Percentiles rank a stretch among this genome's conserved stretches.
Evolutionary conservation across 352 stramenopile species (phyloP).

Genomic region (Pseudoperonospora humuli): DNA sequence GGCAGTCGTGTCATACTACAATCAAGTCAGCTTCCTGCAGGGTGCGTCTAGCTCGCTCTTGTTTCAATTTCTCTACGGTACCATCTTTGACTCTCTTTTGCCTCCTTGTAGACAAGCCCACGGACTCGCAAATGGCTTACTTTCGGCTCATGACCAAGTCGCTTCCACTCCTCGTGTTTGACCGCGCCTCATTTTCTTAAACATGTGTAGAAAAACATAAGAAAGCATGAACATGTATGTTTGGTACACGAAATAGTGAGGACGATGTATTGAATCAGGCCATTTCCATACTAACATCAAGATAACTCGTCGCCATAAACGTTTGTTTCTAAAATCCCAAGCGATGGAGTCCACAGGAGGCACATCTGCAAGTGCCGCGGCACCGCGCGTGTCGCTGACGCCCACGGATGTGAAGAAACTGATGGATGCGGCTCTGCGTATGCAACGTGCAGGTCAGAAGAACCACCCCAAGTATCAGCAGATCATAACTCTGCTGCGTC

Average conservation of each 20-base stretch:
- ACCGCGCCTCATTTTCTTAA: slow-evolving; percentile 81
- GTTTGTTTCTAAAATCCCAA: background rate
- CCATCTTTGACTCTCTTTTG: background rate
- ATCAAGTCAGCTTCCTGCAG: slow-evolving; percentile 68
- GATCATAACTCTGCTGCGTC: slow-evolving; percentile 66
- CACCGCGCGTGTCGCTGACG: slow-evolving; percentile 32
- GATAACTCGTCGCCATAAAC: background rate
- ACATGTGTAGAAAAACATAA: slow-evolving; percentile 5
- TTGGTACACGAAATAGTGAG: background rate
- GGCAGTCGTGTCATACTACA: slow-evolving; percentile 78
- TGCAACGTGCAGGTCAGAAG: slow-evolving; percentile 73
- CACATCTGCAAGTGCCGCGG: background rate
- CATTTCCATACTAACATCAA: slow-evolving; percentile 5
- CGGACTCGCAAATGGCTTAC: slow-evolving; percentile 63
- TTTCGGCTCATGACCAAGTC: slow-evolving; percentile 85
- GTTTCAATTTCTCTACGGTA: background rate
- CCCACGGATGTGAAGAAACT: slow-evolving; percentile 72
- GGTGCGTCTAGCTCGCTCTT: slow-evolving; percentile 16
- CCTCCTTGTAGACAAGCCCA: slow-evolving; percentile 48
- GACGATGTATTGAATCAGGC: background rate
- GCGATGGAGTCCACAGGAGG: slow-evolving; percentile 12
- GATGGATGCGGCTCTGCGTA: slow-evolving; percentile 75
- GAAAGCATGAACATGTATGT: no score
- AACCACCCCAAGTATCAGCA: slow-evolving; percentile 79
- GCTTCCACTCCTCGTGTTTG: slow-evolving; percentile 69